These are phyloP conservation scores for Arabidopsis suecica DNA, from an alignment of 345 rosid species.

Conservation along the genomic window DNA sequence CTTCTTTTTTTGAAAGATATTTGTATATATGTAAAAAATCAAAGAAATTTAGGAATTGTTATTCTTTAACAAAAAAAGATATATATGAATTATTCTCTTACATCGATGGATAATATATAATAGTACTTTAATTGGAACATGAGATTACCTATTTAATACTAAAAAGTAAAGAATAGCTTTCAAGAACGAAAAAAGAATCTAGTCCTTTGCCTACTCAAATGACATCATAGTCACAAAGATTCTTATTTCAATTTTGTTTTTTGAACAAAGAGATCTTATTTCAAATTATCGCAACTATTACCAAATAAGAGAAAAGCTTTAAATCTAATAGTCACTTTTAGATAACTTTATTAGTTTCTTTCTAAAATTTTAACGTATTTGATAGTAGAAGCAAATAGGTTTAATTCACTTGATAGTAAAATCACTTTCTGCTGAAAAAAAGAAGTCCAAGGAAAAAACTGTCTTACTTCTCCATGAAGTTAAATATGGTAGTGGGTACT, in stretches of 20 bases:
- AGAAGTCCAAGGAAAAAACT: too few relatives aligned
- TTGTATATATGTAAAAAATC: neutral
- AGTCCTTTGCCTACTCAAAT: neutral
- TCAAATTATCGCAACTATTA: too few relatives aligned
- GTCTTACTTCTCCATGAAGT: too few relatives aligned
- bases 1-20: neutral
- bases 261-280: too few relatives aligned
- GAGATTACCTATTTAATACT: neutral
- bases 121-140: conserved; percentile 8
- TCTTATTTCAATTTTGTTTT: too few relatives aligned
- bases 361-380: neutral
- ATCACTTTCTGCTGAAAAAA: neutral
- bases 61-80: too few relatives aligned
- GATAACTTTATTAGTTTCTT: too few relatives aligned
- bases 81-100: neutral
- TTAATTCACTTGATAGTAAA: neutral
- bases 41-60: neutral
- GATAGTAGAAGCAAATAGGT: neutral
- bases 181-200: neutral
- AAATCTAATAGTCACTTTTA: too few relatives aligned
- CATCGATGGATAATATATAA: neutral
- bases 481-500: too few relatives aligned
- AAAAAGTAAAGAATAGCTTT: neutral
- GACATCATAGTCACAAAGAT: too few relatives aligned
- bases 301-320: too few relatives aligned